Evolutionary conservation across 352 stramenopile genomes (phyloP), one percentile per base, ranked within the genome.

Genomic region (Phytophthora aleatoria): DNA sequence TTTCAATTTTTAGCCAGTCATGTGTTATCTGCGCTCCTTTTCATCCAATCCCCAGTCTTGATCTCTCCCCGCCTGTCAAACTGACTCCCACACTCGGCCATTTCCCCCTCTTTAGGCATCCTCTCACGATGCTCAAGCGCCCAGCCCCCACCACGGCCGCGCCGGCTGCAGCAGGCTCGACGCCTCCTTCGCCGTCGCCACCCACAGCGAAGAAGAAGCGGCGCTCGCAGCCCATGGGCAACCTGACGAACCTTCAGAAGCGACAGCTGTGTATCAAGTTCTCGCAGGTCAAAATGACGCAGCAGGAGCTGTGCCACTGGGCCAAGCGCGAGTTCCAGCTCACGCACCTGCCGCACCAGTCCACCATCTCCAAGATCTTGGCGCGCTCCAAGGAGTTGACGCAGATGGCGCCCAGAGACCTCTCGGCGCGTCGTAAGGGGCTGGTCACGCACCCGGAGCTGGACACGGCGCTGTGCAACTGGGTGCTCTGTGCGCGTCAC

Each of bases 311-410:
- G 38, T 85, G 75, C 44, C 69, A 80, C 9, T 89, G 79, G 79
- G 77, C 79, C 44, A 83, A 82, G 42, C 70, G 72, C 48, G 79
- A 89, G 75, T 89, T 89, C 64, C 59, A 76, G 35, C 67, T 89
- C 24, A 56, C 65, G 27, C 80, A 89, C 41, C 48, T 83, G 58
- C 79, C 79, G 59, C 74, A 82, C 38, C 79, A 89, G 63, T 81
- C 74, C 26, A 89, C 79, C 10, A 89, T 89, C 68, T 87, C 77
- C 55, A 87, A 85, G 58, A 89, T 89, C 54, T 62, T 89, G 31
- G 69, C 74, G 44, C 75, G 75, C 30, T 48, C 73, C 3, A 54
- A 64, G 20, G 77, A 86, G 56, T 66, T 86, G 16, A 84, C 73
- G 43, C 74, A 74, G 52, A 87, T 80, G 77, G 69, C 71, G 31